Evolutionary conservation across 257 asterid genomes (phyloP).

Genomic region (Jacaranda mimosifolia): DNA sequence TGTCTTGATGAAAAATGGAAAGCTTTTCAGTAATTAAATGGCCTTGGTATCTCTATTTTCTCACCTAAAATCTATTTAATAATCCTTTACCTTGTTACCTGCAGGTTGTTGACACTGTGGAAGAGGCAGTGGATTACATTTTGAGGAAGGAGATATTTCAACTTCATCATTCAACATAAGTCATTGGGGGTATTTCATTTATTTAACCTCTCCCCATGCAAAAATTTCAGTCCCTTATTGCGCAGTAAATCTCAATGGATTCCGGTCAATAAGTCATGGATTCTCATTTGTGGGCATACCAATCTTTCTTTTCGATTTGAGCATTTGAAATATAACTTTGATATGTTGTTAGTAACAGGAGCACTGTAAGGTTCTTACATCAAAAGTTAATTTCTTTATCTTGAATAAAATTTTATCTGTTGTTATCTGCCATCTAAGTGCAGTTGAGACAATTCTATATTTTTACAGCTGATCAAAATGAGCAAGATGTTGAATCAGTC

Average conservation of each 20-base stretch:
- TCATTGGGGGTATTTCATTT: neutral
- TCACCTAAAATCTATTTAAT: neutral
- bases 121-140: constrained; percentile 86
- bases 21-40: neutral
- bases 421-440: neutral
- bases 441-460: too few species aligned
- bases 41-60: neutral
- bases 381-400: neutral
- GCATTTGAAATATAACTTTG: neutral
- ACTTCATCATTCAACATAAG: constrained; percentile 29
- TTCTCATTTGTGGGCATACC: neutral
- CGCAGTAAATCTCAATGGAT: neutral
- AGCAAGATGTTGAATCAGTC: neutral
- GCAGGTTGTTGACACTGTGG: constrained; percentile 91
- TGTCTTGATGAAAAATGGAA: neutral
- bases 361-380: neutral
- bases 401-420: neutral
- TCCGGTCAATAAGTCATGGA: neutral
- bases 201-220: neutral
- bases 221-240: neutral
- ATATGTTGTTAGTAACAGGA: neutral
- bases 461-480: too few species aligned
- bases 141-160: constrained; percentile 61
- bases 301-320: neutral
- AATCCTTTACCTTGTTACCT: neutral